Conservation (phyloP, 2,329 filamentous ascomycete species). For the Pseudocercospora pini-densiflorae region DNA sequence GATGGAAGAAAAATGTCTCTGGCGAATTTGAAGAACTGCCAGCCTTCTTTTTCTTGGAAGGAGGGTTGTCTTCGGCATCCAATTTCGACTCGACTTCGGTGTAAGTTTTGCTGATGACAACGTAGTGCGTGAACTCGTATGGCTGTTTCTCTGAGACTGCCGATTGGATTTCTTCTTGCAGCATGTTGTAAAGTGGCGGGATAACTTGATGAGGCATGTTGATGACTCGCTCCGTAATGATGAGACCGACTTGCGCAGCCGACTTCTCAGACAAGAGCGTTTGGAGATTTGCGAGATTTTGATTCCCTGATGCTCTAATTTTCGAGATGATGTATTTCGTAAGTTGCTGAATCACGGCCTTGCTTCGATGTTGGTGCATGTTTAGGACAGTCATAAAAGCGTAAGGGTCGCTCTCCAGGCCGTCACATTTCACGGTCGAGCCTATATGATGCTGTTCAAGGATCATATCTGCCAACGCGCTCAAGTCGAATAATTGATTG, state of each 20-base stretch:
- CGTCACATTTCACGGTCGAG: constrained; percentile 96
- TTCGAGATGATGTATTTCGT: constrained; percentile 70
- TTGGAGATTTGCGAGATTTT: constrained; percentile 40
- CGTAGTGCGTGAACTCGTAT: constrained; percentile 90
- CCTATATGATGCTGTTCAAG: constrained; percentile 85
- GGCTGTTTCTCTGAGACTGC: constrained; percentile 90
- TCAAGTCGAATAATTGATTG: constrained; percentile 82
- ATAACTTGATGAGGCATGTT: constrained; percentile 95
- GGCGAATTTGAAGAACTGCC: constrained; percentile 11
- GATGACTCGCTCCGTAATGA: constrained; percentile 91
- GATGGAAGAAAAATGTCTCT: constrained; percentile 87
- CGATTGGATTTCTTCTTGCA: constrained; percentile 86
- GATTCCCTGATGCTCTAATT: constrained; percentile 52
- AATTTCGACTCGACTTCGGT: constrained; percentile 82
- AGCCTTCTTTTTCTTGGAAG: constrained; percentile 65
- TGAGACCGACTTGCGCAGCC: constrained; percentile 70
- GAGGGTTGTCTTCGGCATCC: constrained; percentile 66
- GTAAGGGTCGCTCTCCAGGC: constrained; percentile 89
- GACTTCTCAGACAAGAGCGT: constrained; percentile 42
- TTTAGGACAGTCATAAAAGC: constrained; percentile 91
- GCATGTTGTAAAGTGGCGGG: constrained; percentile 93
- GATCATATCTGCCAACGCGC: constrained; percentile 82
- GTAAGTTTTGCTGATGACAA: constrained; percentile 92
- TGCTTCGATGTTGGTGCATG: constrained; percentile 73
- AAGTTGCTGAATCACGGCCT: constrained; percentile 72